Conservation (phyloP, 148 eudicot genomes). For the Tetragonia tetragonoides region DNA sequence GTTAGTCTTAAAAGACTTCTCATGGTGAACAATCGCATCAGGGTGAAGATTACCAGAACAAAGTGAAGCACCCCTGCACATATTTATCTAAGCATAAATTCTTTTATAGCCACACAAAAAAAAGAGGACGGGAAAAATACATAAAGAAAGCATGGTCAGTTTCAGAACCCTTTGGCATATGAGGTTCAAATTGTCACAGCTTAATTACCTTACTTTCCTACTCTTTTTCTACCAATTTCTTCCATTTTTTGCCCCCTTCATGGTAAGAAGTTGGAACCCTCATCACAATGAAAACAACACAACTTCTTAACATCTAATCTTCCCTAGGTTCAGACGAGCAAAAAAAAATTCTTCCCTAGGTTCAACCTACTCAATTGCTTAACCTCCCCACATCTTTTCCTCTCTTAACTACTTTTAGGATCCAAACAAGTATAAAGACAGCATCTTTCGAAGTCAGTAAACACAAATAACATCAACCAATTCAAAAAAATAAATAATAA, state of each 20-base stretch:
- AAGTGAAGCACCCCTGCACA: constrained; percentile 68
- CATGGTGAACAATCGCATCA: constrained; percentile 57
- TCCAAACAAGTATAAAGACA: not conserved
- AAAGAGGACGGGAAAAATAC: not conserved
- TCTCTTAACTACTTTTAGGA: not conserved
- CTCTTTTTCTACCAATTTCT: not conserved
- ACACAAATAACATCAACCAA: not conserved
- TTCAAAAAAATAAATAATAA: not conserved
- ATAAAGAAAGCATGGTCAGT: not conserved
- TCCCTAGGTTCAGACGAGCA: too few relatives aligned
- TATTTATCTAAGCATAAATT: constrained; percentile 4
- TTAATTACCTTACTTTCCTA: not conserved
- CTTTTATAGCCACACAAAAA: not conserved
- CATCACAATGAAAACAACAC: not conserved
- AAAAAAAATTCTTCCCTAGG: not conserved
- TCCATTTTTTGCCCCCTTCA: not conserved
- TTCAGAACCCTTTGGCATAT: not conserved
- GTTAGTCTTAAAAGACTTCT: constrained; percentile 47
- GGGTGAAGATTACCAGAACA: constrained; percentile 84
- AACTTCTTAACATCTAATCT: not conserved
- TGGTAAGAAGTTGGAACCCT: not conserved
- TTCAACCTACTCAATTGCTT: not conserved
- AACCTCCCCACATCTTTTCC: not conserved
- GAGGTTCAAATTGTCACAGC: not conserved
- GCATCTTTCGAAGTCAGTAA: not conserved